phyloP scores from a whole-genome alignment of 768 basidiomycete genomes.

The Epithele typhae region DNA sequence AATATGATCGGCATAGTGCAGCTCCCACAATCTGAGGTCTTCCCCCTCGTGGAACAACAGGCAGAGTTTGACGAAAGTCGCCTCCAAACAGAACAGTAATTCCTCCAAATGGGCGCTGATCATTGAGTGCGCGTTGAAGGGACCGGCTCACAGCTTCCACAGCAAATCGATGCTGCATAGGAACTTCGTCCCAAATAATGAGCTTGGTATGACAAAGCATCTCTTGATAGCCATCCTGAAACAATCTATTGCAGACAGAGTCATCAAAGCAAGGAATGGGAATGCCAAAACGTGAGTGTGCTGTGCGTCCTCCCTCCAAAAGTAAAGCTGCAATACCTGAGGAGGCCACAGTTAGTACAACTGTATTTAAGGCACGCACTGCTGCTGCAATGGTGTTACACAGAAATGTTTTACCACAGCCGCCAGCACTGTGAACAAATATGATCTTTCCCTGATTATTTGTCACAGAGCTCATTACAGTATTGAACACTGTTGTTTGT shows the following conservation, averaged over 20 bases:
- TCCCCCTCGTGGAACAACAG: conserved; percentile 36
- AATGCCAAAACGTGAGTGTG: conserved; percentile 46
- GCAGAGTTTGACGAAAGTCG: conserved; percentile 45
- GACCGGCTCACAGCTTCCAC: conserved; percentile 39
- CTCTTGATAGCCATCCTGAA: conserved; percentile 27
- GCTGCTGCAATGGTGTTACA: conserved; percentile 32
- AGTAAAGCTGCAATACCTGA: conserved; percentile 44
- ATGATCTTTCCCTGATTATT: not conserved
- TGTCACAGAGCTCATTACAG: not conserved
- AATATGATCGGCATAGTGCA: not conserved
- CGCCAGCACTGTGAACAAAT: conserved; percentile 16
- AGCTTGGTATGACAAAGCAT: conserved; percentile 28
- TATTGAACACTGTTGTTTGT: not conserved
- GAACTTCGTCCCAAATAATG: conserved; percentile 43
- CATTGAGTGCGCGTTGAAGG: conserved; percentile 28
- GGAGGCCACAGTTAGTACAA: conserved; percentile 1
- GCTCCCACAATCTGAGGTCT: conserved; percentile 35
- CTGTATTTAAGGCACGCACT: conserved; percentile 24
- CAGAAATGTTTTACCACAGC: conserved; percentile 43
- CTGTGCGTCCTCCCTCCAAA: conserved; percentile 39
- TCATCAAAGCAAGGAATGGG: conserved; percentile 30
- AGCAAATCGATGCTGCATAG: conserved; percentile 32
- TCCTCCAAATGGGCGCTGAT: conserved; percentile 36
- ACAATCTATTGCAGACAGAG: conserved; percentile 29
- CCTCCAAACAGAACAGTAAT: conserved; percentile 41